Percentiles rank a stretch among this genome's conserved stretches.
Evolutionary conservation across 306 rosid genomes (phyloP).

Genomic region (Amphicarpaea edgeworthii): DNA sequence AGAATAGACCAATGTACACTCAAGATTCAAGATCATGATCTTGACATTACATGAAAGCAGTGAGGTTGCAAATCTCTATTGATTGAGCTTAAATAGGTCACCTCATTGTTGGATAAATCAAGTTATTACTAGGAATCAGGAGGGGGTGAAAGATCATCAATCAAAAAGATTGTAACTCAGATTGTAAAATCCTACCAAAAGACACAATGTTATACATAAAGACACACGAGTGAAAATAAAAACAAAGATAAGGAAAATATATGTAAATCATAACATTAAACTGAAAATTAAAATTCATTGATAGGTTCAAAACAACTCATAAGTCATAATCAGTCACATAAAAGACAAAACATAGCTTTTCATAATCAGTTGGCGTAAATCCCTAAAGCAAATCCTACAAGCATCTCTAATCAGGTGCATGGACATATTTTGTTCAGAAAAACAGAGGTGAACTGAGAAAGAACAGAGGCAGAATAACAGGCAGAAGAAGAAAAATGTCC

Average conservation of each 20-base stretch:
- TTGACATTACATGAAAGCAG: background rate
- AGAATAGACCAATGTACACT: constrained; percentile 1
- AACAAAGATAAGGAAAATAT: background rate
- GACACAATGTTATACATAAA: background rate
- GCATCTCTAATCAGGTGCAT: background rate
- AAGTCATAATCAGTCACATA: background rate
- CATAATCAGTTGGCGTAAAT: background rate
- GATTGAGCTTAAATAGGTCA: background rate
- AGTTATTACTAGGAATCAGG: background rate
- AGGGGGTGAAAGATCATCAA: background rate
- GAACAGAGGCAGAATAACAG: background rate
- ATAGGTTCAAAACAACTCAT: background rate
- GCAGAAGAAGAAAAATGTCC: constrained; percentile 1
- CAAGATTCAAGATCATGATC: background rate
- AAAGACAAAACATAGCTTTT: background rate
- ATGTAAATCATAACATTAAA: background rate
- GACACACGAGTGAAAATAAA: background rate
- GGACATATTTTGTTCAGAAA: background rate
- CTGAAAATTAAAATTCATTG: background rate
- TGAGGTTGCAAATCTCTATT: background rate
- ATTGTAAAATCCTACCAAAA: background rate
- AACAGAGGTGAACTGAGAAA: background rate
- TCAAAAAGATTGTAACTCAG: background rate
- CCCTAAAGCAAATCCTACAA: background rate
- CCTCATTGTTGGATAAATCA: background rate